Percentiles rank a stretch among this genome's conserved stretches.
Conservation (phyloP, 73 alveolate species). For the Blepharisma stoltei region DNA sequence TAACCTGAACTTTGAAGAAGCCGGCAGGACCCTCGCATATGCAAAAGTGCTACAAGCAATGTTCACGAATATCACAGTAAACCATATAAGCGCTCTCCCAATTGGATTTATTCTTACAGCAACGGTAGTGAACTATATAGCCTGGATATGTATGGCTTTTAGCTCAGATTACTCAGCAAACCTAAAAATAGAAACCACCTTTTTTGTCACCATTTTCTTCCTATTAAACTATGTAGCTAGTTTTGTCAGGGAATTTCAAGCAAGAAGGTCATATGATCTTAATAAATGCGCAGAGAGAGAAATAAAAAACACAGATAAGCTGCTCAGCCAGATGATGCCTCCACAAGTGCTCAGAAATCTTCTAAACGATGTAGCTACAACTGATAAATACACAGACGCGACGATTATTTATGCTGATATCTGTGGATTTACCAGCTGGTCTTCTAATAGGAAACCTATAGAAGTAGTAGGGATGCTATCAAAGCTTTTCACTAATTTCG, state of each 20-base stretch:
- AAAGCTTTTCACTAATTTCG: conserved; percentile 90
- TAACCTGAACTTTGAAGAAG: not conserved
- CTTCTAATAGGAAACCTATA: conserved; percentile 78
- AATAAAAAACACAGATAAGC: conserved; percentile 32
- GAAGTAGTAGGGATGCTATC: conserved; percentile 90
- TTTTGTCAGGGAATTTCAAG: not conserved
- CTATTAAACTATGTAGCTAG: not conserved
- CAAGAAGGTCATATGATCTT: not conserved
- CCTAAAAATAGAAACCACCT: not conserved
- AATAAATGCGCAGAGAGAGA: conserved; percentile 21
- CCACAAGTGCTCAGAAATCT: conserved; percentile 43
- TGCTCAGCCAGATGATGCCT: conserved; percentile 12
- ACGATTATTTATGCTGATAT: conserved; percentile 95
- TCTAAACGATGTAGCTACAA: conserved; percentile 74
- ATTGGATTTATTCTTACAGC: conserved; percentile 17
- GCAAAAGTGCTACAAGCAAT: conserved; percentile 15
- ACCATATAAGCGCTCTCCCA: conserved; percentile 12
- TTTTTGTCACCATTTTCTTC: not conserved
- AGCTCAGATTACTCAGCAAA: not conserved
- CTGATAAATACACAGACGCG: conserved; percentile 86
- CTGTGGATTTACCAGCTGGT: conserved; percentile 73
- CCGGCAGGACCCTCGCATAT: not conserved
- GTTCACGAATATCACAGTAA: not conserved
- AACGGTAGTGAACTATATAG: too few species aligned
- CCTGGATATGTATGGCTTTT: not conserved